Evolutionary conservation across 768 basidiomycete species (phyloP).

Genomic region (Pleurotus giganteus): DNA sequence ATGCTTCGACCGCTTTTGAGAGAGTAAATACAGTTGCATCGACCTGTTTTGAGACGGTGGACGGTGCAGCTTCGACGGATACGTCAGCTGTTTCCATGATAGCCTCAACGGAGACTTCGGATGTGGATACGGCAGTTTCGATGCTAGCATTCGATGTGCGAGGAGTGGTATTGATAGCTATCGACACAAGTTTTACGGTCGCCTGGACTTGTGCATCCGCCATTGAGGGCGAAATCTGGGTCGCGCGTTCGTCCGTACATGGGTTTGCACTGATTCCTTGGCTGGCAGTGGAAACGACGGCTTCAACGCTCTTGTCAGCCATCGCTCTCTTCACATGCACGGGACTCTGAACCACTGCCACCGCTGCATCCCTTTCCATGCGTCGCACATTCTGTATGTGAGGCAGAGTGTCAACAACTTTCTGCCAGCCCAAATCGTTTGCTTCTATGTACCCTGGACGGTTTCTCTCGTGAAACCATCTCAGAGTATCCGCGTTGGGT

Average conservation of each 20-base stretch:
- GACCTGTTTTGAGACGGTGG: conserved; percentile 40
- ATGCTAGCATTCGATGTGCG: conserved; percentile 19
- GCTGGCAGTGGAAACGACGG: conserved; percentile 29
- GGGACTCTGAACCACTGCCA: conserved; percentile 13
- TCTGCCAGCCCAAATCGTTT: conserved; percentile 69
- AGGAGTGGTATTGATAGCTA: conserved; percentile 26
- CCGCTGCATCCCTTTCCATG: conserved; percentile 46
- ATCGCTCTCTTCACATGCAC: conserved; percentile 26
- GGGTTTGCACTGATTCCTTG: conserved; percentile 31
- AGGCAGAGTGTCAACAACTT: conserved; percentile 66
- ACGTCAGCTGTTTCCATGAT: conserved; percentile 40
- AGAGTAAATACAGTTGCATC: conserved; percentile 34
- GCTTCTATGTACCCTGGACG: conserved; percentile 67
- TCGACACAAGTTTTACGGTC: conserved; percentile 26
- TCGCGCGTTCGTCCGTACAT: conserved; percentile 25
- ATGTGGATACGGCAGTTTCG: conserved; percentile 17
- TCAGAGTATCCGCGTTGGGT: conserved; percentile 66
- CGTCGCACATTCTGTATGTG: conserved; percentile 66
- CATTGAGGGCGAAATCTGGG: conserved; percentile 36
- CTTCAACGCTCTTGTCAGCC: conserved; percentile 48
- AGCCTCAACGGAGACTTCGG: conserved; percentile 52
- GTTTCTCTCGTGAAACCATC: conserved; percentile 79
- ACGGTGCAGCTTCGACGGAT: conserved; percentile 54
- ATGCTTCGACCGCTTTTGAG: conserved; percentile 32
- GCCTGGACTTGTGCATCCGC: conserved; percentile 34